Conservation (phyloP, 2,329 filamentous ascomycete genomes). For the Cytospora piceae region DNA sequence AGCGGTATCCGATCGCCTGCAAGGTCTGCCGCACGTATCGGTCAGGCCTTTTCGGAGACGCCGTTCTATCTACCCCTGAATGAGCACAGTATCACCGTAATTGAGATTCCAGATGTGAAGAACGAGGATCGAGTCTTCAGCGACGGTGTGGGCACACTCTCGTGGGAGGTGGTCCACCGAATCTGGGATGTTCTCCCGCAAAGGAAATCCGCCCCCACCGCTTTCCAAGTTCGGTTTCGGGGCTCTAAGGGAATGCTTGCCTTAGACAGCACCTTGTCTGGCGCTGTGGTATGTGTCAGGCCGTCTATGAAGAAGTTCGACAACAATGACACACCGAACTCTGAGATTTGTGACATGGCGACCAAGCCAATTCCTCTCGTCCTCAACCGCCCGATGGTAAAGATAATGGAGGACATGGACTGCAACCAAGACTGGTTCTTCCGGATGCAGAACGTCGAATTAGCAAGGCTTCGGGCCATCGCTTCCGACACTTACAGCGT, state of each 20-base stretch:
- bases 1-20: constrained; percentile 55
- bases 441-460: constrained; percentile 63
- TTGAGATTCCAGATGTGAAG: constrained; percentile 53
- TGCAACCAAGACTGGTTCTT: constrained; percentile 64
- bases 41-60: constrained; percentile 76
- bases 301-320: constrained; percentile 81
- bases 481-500: constrained; percentile 64
- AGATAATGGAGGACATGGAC: constrained; percentile 80
- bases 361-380: constrained; percentile 69
- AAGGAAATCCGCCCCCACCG: constrained; percentile 58
- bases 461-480: constrained; percentile 62
- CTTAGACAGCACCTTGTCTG: constrained; percentile 63
- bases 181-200: constrained; percentile 61
- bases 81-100: constrained; percentile 41
- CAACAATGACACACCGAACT: constrained; percentile 54
- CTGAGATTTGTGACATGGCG: constrained; percentile 75
- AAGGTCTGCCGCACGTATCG: constrained; percentile 62
- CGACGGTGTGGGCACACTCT: constrained; percentile 80
- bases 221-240: constrained; percentile 74
- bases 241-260: constrained; percentile 81
- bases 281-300: constrained; percentile 64
- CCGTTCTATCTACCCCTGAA: constrained; percentile 61
- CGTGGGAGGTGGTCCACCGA: constrained; percentile 58
- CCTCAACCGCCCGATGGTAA: constrained; percentile 81
- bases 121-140: constrained; percentile 67